A percentile compares a stretch with the other conserved stretches of the same genome.
Evolutionary conservation across 257 asterid genomes (phyloP).

Genomic region (Penstemon barbatus): DNA sequence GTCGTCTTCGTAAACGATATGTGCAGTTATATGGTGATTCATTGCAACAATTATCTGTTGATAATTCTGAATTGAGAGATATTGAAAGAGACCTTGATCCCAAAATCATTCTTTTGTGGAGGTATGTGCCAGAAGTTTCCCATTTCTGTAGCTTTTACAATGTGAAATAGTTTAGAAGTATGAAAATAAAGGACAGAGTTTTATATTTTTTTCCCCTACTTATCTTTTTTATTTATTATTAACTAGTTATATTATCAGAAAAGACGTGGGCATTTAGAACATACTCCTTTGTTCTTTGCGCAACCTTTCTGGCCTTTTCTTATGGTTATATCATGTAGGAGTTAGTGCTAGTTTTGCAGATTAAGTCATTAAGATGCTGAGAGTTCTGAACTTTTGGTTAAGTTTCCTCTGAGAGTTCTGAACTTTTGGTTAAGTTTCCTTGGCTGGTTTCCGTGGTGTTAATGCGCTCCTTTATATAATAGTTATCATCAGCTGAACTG

Average conservation of each 20-base stretch:
- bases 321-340: slow-evolving; percentile 12
- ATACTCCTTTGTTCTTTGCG: slow-evolving; percentile 1
- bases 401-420: slow-evolving; percentile 16
- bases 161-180: slow-evolving; percentile 14
- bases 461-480: neutral
- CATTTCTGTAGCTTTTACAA: slow-evolving; percentile 11
- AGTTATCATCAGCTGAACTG: slow-evolving; percentile 13
- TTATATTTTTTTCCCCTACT: slow-evolving; percentile 17
- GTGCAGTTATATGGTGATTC: slow-evolving; percentile 85
- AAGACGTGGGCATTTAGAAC: slow-evolving; percentile 10
- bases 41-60: slow-evolving; percentile 61
- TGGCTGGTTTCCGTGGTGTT: slow-evolving; percentile 25
- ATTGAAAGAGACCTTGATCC: slow-evolving; percentile 94
- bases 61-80: slow-evolving; percentile 54
- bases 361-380: slow-evolving; percentile 28
- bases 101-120: slow-evolving; percentile 90
- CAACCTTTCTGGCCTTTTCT: slow-evolving; percentile 9
- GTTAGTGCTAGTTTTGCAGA: slow-evolving; percentile 22
- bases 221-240: slow-evolving; percentile 15
- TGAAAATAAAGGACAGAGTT: slow-evolving; percentile 18
- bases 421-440: slow-evolving; percentile 13
- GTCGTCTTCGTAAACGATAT: slow-evolving; percentile 86
- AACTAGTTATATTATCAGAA: neutral
- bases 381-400: slow-evolving; percentile 15
- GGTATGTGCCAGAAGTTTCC: slow-evolving; percentile 48